phyloP scores from a whole-genome alignment of 768 basidiomycete genomes.

The Termitomyces bulborhizus region DNA sequence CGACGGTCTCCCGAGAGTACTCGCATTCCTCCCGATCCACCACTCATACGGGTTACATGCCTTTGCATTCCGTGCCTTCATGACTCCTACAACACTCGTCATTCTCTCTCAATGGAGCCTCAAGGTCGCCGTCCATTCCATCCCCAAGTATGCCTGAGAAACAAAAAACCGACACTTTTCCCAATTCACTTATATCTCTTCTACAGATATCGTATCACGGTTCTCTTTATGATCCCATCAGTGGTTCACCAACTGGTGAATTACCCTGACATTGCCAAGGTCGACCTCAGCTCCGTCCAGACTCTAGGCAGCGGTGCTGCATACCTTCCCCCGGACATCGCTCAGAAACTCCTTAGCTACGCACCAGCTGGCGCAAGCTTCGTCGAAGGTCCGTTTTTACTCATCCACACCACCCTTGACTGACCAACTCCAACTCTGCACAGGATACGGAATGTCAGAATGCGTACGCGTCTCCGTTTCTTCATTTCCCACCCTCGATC shows the following conservation, averaged over 20 bases:
- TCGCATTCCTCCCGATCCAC: slow-evolving; percentile 63
- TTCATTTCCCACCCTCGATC: background rate
- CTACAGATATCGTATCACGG: slow-evolving; percentile 48
- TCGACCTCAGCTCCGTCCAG: slow-evolving; percentile 48
- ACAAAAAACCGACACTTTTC: background rate
- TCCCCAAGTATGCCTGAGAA: slow-evolving; percentile 52
- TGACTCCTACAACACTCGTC: slow-evolving; percentile 40
- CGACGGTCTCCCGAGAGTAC: slow-evolving; percentile 37
- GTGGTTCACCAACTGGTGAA: slow-evolving; percentile 60
- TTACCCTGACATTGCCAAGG: slow-evolving; percentile 39
- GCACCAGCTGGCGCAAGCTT: slow-evolving; percentile 28
- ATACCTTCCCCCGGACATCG: slow-evolving; percentile 55
- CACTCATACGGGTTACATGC: slow-evolving; percentile 61
- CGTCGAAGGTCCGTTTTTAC: slow-evolving; percentile 34
- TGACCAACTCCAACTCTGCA: background rate
- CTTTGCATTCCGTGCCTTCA: slow-evolving; percentile 41
- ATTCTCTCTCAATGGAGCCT: slow-evolving; percentile 59
- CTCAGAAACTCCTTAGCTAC: slow-evolving; percentile 30
- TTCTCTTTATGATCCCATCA: slow-evolving; percentile 52
- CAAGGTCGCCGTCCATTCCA: slow-evolving; percentile 40
- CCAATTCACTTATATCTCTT: background rate
- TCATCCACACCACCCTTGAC: too few species aligned
- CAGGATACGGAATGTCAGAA: slow-evolving; percentile 74
- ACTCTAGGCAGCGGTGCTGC: slow-evolving; percentile 52
- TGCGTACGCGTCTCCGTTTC: slow-evolving; percentile 31